Evolutionary conservation across 305 asterid species (phyloP), one percentile per base, ranked within the genome.

Genomic region (Fraxinus xanthoxyloides): DNA sequence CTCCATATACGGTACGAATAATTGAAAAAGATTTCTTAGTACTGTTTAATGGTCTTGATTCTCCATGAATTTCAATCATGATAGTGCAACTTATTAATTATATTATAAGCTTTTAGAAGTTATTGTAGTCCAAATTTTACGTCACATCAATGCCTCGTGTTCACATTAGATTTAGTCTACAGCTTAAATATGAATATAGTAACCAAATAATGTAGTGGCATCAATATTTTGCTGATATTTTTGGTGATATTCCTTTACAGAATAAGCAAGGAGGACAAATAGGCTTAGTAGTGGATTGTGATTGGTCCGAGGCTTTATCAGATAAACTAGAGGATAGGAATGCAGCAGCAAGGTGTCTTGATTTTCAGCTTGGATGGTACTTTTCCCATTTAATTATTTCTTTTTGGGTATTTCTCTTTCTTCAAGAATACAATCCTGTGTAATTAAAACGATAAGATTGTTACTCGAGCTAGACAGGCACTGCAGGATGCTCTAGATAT

Each of bases 281-380:
- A 79, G 92, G 91, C 72, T 65, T 89, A 70, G 90, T 86, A 21
- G 89, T 87, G 81, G 92, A 90, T 79, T 82, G 93, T 65, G 88
- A 86, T 80, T 88, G 91, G 91, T 85, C 89, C 5, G 87, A 87
- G 87, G 84, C 89, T 82, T 69, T 77, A 78, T 61, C 90, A 28
- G 87, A 86, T 75, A 82, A 83, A 24, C 73, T 72, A 76, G 89
- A 87, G 77, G 88, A 89, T 78, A 82, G 43, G 80, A 76, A 48
- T 79, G 89, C 91, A 80, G 89, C 89, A 65, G 46, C 87, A 61
- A 83, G 89, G 81, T 85, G 88, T 75, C 86, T 88, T 65, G 90
- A 84, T 84, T 90, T 85, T 87, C 90, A 88, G 86, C 87, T 88
- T 65, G 91, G 91, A 77, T 87, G 91, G 89, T 88, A 84, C 54